These are phyloP conservation scores for Paecilomyces sp. DNA, from an alignment of 2,329 filamentous ascomycete genomes.

Conservation along the genomic window DNA sequence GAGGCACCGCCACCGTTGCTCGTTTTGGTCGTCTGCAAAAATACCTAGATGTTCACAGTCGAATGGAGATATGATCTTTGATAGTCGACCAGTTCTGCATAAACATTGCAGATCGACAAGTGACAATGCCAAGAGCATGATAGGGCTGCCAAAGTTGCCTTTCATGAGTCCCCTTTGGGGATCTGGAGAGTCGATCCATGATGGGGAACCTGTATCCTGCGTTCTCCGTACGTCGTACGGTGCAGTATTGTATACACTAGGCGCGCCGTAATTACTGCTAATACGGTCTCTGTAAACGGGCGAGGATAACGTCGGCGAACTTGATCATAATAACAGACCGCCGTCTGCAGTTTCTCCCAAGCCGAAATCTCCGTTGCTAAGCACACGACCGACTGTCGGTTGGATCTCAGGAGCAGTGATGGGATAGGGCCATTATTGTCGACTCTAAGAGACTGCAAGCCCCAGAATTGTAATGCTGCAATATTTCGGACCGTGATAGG, in stretches of 20 bases:
- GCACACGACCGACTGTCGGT: neutral
- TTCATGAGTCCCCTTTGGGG: neutral
- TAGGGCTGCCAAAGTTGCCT: neutral
- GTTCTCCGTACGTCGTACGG: neutral
- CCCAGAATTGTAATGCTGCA: neutral
- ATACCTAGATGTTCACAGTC: neutral
- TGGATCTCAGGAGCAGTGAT: neutral
- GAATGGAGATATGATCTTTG: neutral
- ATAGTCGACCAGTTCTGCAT: neutral
- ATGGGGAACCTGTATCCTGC: neutral
- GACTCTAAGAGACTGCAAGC: neutral
- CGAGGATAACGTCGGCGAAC: neutral
- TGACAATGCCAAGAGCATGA: neutral
- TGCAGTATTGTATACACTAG: neutral
- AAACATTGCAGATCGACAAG: neutral
- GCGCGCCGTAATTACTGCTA: neutral
- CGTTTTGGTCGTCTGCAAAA: neutral
- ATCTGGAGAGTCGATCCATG: neutral
- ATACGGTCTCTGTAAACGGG: neutral
- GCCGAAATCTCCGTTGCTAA: neutral
- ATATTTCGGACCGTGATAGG: neutral
- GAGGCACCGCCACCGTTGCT: neutral
- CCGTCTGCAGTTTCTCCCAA: neutral
- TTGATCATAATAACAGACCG: conserved; percentile 1
- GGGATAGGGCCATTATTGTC: neutral